Percentiles rank a stretch among this genome's conserved stretches.
phyloP scores from a whole-genome alignment of 768 basidiomycete species.

The Amanita molliuscula region DNA sequence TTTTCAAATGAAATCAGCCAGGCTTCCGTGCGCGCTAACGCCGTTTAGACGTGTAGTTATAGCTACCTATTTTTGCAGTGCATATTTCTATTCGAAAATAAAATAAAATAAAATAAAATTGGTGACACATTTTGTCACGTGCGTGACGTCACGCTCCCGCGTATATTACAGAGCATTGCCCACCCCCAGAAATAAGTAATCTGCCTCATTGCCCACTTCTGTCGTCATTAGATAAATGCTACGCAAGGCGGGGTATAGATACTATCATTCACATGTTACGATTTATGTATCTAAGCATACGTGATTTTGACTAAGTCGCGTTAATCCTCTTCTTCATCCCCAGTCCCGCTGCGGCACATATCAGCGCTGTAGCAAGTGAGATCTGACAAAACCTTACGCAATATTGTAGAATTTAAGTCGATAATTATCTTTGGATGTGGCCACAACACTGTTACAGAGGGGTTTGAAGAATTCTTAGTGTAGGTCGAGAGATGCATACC shows the following conservation, averaged over 20 bases:
- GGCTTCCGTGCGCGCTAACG: too few relatives aligned
- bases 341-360: constrained; percentile 10
- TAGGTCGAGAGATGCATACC: constrained; percentile 30
- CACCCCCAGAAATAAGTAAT: constrained; percentile 16
- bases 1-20: too few relatives aligned
- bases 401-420: constrained; percentile 94
- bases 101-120: not conserved
- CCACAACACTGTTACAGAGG: constrained; percentile 57
- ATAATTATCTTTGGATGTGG: constrained; percentile 88
- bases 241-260: too few relatives aligned
- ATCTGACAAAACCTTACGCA: constrained; percentile 39
- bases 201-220: constrained; percentile 13
- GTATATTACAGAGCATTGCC: too few relatives aligned
- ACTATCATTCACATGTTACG: not conserved
- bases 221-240: too few relatives aligned
- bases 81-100: too few relatives aligned
- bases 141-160: too few relatives aligned
- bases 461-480: constrained; percentile 6
- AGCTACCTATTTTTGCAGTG: too few relatives aligned
- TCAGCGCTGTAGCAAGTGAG: not conserved
- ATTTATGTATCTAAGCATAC: not conserved
- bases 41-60: too few relatives aligned
- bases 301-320: not conserved
- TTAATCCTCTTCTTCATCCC: constrained; percentile 22
- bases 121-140: constrained; percentile 13